These are phyloP conservation scores for Plasmopara viticola DNA, from an alignment of 352 stramenopile genomes.

Conservation along the genomic window DNA sequence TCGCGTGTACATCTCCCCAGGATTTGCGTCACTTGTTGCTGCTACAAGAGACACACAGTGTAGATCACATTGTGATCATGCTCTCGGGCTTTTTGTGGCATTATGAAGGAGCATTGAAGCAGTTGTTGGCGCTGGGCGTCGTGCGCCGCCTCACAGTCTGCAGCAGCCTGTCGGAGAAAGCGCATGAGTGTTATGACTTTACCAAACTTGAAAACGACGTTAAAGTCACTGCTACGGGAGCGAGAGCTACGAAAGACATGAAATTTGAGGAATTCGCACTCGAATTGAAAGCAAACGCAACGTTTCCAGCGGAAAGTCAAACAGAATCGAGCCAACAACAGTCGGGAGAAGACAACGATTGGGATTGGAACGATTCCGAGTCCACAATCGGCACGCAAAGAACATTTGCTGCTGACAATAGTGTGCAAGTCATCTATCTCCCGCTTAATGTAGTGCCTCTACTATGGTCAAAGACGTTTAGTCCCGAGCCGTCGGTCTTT, in stretches of 20 bases:
- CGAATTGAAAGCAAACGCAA: conserved; percentile 18
- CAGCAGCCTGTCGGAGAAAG: conserved; percentile 59
- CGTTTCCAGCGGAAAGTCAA: conserved; percentile 9
- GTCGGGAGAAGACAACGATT: conserved; percentile 27
- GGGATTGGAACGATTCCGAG: conserved; percentile 44
- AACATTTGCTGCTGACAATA: not conserved
- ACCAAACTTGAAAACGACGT: conserved; percentile 7
- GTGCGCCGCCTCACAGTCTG: conserved; percentile 43
- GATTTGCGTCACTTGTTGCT: conserved; percentile 20
- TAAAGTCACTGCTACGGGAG: conserved; percentile 4
- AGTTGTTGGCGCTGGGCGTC: conserved; percentile 34
- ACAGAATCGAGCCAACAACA: conserved; percentile 5
- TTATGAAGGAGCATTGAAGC: conserved; percentile 33
- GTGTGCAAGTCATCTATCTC: conserved; percentile 46
- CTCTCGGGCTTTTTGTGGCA: conserved; percentile 60
- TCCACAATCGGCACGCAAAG: not conserved
- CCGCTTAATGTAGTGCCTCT: conserved; percentile 52
- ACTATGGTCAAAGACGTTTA: conserved; percentile 33
- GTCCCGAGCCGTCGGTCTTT: conserved; percentile 58
- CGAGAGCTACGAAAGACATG: conserved; percentile 27
- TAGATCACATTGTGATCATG: conserved; percentile 46
- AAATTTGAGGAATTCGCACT: conserved; percentile 41
- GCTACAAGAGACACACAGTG: conserved; percentile 10
- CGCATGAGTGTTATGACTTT: conserved; percentile 68
- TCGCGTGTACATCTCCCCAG: conserved; percentile 16